Base-by-base conservation (phyloP, 805 yeast genomes). In the Sungouiozyma intestinalis region DNA sequence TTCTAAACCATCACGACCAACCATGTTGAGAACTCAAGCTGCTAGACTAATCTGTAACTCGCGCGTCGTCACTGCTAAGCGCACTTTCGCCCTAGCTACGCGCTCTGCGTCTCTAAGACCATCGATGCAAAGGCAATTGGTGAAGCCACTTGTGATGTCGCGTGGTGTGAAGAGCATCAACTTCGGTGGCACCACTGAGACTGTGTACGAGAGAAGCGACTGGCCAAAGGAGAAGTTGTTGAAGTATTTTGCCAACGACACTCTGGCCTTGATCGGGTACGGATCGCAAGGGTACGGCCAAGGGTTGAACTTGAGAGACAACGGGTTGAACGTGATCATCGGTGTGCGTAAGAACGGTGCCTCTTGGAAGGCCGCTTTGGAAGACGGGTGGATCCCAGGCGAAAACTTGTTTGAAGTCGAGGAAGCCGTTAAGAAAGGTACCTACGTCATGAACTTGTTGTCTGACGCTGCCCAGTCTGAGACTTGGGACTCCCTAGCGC, bases 241-340 rank as follows among this genome's bases (percentile, higher is more conserved):
- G 51, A 88, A 86, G 63, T 92, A 88, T 79, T 92, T 92, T 87
- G 90, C 92, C 79, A 74, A 88, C 71, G 97, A 92, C 69, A 92
- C 98, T 48, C 74, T 92, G 64, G 97, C 98, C 55, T 73, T 92
- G 64, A 88, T 92, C 58, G 98, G 98, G 72, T 92, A 92, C 81
- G 98, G 98, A 66, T 90, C 98, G 55, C 98, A 92, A 76, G 98
- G 98, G 77, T 90, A 92, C 78, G 98, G 98, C 67, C 98, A 92
- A 77, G 97, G 97, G 72, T 80, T 92, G 60, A 92, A 92, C 87
- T 74, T 94, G 75, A 85, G 98, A 75, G 98, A 92, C 78, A 90
- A 92, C 64, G 98, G 98, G 71, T 71, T 92, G 64, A 90, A 90
- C 69, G 98, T 90, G 58, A 85, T 92, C 67, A 76, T 92, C 57